Base-by-base conservation (phyloP, 2,329 filamentous ascomycete genomes). In the Claviceps pusilla region DNA sequence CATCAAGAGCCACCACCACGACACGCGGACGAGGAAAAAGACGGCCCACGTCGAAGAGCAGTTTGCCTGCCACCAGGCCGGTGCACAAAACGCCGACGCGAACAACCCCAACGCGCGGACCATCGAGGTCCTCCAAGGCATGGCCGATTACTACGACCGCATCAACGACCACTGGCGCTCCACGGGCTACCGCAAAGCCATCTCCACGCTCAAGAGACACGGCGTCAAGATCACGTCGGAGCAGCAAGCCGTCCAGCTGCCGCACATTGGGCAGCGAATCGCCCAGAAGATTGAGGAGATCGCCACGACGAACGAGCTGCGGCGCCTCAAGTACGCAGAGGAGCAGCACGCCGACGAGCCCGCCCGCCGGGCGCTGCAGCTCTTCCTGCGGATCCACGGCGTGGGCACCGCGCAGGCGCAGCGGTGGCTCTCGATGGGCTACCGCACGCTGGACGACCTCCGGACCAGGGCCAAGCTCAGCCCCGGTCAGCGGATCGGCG, bases 261-360 rank as follows among this genome's bases (percentile, higher is more conserved):
- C 82, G 0, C 78, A 76, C 55, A 82, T 96, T 41, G 90, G 90
- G 7, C 62, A 73, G 11, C 78, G 87, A 1, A 71, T 96, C 1
- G 89, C 89, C 0, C 74, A 78, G 31, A 95, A 95, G 66, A 93
- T 97, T 58, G 87, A 93, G 62, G 91, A 96, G 64, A 95, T 96
- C 47, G 87, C 82, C 2, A 74, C 76, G 43, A 95, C 88, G 0
- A 78, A 88, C 61, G 74, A 76, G 31, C 76, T 96, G 0, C 78
- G 78, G 46, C 78, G 84, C 42, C 75, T 96, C 0, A 85, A 95
- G 39, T 80, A 83, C 60, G 80, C 86, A 0, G 77, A 78, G 54
- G 68, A 75, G 3, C 14, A 46, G 12, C 24, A 24, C 24, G 24
- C 24, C 24, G 45, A 46, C 24, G 85, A 94, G 49, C 79, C 84